These are phyloP conservation scores for Trebouxia sp. DNA, from an alignment of 139 green algal species.

Conservation along the genomic window DNA sequence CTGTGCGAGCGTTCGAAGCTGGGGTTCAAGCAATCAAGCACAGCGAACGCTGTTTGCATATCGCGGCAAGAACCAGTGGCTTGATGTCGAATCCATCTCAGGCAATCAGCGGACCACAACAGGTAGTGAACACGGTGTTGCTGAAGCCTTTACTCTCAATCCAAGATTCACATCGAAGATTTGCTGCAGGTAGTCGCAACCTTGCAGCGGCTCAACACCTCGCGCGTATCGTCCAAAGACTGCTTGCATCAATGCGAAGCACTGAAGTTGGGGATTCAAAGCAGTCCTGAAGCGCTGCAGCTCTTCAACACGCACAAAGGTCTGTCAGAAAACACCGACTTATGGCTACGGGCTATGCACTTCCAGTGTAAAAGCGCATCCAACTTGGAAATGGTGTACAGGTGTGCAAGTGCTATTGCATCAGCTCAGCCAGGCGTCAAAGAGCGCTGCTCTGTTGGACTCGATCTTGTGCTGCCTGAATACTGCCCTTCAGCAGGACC, in stretches of 20 bases:
- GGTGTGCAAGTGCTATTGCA: conserved; percentile 17
- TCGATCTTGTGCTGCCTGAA: background rate
- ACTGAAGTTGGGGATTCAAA: background rate
- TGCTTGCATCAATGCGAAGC: background rate
- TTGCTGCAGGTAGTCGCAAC: background rate
- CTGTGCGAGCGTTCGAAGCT: too few relatives aligned
- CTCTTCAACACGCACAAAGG: background rate
- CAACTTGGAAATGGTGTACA: too few relatives aligned
- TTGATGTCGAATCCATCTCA: too few relatives aligned
- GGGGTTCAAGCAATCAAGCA: too few relatives aligned
- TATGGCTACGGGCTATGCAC: too few relatives aligned
- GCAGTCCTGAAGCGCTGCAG: background rate
- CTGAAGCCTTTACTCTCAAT: too few relatives aligned
- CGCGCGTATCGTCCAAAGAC: background rate
- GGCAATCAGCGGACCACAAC: too few relatives aligned
- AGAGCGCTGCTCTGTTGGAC: background rate
- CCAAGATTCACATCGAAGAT: background rate
- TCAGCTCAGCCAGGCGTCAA: background rate
- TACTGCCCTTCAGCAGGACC: background rate
- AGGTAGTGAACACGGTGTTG: too few relatives aligned
- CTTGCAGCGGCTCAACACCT: background rate
- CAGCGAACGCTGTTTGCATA: too few relatives aligned
- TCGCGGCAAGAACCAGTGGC: too few relatives aligned
- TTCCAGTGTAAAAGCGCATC: too few relatives aligned
- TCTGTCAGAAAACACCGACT: too few relatives aligned